Evolutionary conservation across 148 eudicot genomes (phyloP).

Genomic region (Vaccinium corymbosum): DNA sequence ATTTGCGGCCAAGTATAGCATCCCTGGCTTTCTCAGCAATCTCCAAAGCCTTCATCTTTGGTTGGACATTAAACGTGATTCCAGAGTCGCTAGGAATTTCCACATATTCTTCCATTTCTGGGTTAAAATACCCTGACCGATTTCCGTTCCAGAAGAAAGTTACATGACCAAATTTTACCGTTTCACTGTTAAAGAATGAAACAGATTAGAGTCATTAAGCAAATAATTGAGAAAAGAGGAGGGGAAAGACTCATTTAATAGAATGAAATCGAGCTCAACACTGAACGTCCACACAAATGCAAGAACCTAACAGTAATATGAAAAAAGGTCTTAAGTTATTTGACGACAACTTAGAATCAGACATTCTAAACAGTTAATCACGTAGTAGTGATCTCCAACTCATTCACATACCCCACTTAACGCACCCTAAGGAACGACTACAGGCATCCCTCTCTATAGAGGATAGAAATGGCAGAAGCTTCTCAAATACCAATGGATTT

Average conservation of each 20-base stretch:
- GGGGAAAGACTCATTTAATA: neutral
- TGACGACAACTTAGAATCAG: neutral
- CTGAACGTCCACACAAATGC: neutral
- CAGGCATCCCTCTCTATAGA: neutral
- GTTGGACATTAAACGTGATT: slow-evolving; percentile 73
- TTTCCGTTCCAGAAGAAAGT: slow-evolving; percentile 96
- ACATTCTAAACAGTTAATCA: neutral
- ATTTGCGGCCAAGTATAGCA: slow-evolving; percentile 81
- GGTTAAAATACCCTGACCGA: slow-evolving; percentile 74
- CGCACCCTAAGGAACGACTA: neutral
- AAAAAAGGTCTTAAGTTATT: neutral
- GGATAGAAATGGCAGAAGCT: neutral
- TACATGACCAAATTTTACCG: slow-evolving; percentile 95
- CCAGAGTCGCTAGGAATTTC: slow-evolving; percentile 89
- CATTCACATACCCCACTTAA: neutral
- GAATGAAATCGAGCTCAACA: neutral
- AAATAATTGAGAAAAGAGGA: neutral
- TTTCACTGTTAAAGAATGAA: slow-evolving; percentile 52
- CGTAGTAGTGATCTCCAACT: neutral
- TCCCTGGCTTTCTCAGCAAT: slow-evolving; percentile 89
- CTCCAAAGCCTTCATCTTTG: slow-evolving; percentile 91
- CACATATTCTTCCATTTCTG: slow-evolving; percentile 88
- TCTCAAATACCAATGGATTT: neutral
- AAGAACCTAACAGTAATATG: neutral
- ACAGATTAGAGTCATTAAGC: neutral